Evolutionary conservation across 345 rosid genomes (phyloP).

Genomic region (Sisymbrium irio): DNA sequence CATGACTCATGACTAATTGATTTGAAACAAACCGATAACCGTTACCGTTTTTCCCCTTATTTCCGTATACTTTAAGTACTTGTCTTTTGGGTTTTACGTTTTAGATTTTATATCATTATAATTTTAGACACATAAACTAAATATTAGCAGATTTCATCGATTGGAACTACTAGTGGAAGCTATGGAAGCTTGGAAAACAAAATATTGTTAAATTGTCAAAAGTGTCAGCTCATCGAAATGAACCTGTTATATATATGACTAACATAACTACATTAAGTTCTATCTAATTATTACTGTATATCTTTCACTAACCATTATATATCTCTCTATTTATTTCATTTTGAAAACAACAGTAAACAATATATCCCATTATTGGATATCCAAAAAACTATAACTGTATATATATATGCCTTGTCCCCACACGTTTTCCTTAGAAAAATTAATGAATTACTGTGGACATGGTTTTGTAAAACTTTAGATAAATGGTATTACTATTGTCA

Average conservation of each 20-base stretch:
- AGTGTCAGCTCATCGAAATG: neutral
- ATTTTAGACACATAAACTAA: neutral
- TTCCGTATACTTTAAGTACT: neutral
- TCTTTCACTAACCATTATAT: neutral
- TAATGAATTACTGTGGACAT: neutral
- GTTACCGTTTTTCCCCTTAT: neutral
- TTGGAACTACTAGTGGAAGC: neutral
- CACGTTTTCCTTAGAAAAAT: neutral
- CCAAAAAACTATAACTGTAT: neutral
- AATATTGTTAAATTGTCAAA: constrained; percentile 12
- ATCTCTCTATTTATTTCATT: neutral
- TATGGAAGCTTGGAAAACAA: neutral
- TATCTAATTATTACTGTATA: neutral
- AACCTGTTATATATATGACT: neutral
- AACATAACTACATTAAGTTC: neutral
- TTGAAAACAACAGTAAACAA: neutral
- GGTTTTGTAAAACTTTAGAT: neutral
- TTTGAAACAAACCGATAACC: too few relatives aligned
- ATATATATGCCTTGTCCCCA: neutral
- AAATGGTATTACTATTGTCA: too few relatives aligned
- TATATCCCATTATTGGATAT: neutral
- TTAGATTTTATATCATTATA: neutral
- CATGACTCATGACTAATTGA: too few relatives aligned
- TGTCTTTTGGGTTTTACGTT: neutral
- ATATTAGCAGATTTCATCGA: neutral